Evolutionary conservation across 495 filamentous ascomycete genomes (phyloP).

Genomic region (Acidiella bohemica): DNA sequence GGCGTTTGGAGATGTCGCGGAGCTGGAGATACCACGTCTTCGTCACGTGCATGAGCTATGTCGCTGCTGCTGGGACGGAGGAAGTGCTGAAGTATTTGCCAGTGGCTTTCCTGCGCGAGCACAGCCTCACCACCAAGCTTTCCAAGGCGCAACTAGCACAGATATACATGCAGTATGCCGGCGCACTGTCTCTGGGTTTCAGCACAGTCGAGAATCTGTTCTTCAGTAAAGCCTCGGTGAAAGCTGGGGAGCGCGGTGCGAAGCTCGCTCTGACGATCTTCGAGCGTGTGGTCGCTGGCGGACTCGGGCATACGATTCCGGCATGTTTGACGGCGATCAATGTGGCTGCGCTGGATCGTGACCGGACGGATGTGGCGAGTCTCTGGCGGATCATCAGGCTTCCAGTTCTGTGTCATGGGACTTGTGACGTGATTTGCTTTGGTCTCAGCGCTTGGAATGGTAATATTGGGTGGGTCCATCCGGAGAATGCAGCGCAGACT

Average conservation of each 20-base stretch:
- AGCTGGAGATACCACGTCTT: conserved; percentile 2
- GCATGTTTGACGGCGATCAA: conserved; percentile 2
- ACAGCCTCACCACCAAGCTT: too few relatives aligned
- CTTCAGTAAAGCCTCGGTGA: neutral
- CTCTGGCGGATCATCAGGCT: neutral
- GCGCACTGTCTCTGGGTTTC: conserved; percentile 3
- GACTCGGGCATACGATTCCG: neutral
- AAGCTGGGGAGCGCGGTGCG: neutral
- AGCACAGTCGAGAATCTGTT: conserved; percentile 4
- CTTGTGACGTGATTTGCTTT: neutral
- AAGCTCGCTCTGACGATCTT: conserved; percentile 3
- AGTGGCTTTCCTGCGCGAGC: conserved; percentile 5
- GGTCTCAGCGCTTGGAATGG: conserved; percentile 2
- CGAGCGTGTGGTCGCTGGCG: conserved; percentile 2
- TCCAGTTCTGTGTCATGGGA: conserved; percentile 4
- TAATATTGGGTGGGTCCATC: conserved; percentile 10
- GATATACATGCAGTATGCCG: conserved; percentile 6
- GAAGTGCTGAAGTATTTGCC: conserved; percentile 5
- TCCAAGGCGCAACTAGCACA: neutral
- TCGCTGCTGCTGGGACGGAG: neutral
- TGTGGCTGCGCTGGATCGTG: neutral
- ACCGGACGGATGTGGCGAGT: neutral
- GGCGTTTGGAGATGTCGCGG: neutral
- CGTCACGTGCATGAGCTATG: neutral
- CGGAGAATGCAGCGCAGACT: neutral